Evolutionary conservation across 768 basidiomycete species (phyloP), one percentile per base, ranked within the genome.

Genomic region (Dioszegia crocea): DNA sequence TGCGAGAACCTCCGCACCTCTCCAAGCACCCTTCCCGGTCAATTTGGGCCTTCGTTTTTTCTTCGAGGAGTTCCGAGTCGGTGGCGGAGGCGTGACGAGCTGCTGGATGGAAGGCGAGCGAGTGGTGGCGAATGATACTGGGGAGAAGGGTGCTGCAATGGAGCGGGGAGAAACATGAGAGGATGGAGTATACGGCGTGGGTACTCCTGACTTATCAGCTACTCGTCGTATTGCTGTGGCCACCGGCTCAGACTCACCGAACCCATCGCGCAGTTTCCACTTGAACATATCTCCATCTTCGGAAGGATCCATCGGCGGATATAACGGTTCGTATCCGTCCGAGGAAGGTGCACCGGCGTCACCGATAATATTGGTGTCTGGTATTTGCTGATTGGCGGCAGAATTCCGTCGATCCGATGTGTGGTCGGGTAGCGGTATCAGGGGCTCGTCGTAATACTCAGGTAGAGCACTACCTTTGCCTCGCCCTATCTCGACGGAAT

Each of bases 1-100:
- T 4, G 30, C 44, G n/a, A 56, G 43, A 3, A 56, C 54, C 21
- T 31, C 54, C 21, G 54, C 54, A 11, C 54, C 54, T 38, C 43
- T 39, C 54, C 54, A 56, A 16, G 54, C 54, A 5, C 54, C 54
- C 40, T 45, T 44, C 14, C 54, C 16, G 8, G 27, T 36, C 1
- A n/a, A 24, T 11, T 21, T n/a, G 21, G 43, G 26, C 29, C n/a
- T 14, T 8, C 19, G 27, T 30, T 38, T 44, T 36, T 39, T 38
- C 36, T 14, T 26, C 46, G 27, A 14, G 12, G 26, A 4, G 14
- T 4, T 5, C 12, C 19, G 1, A 14, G 4, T 9, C 1, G 27
- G n/a, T 11, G 31, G 54, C 19, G 41, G 54, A 21, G 43, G 44
- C 16, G 41, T 23, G 41, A 44, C 21, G 24, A 8, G 41, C 16